A percentile compares a stretch with the other conserved stretches of the same genome.
Conservation (phyloP, 1,284 basidiomycete genomes). For the Coniferiporia sulphurascens region DNA sequence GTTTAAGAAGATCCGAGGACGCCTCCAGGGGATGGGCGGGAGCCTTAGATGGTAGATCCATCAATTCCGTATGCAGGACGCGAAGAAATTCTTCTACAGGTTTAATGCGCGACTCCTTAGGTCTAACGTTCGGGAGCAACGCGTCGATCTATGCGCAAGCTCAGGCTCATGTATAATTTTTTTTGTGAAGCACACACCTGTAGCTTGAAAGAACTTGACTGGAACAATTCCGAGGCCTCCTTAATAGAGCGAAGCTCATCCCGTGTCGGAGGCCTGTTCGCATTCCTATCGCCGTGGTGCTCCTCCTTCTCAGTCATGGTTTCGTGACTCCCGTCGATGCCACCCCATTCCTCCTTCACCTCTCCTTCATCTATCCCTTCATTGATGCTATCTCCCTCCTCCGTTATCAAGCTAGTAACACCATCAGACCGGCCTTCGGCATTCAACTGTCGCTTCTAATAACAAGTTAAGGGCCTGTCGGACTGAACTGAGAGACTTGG, state of each 20-base stretch:
- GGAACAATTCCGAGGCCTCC: conserved; percentile 74
- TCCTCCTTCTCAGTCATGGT: conserved; percentile 1
- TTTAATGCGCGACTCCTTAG: conserved; percentile 51
- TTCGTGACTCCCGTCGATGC: conserved; percentile 10
- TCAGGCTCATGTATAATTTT: conserved; percentile 18
- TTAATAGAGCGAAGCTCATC: conserved; percentile 75
- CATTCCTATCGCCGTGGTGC: conserved; percentile 21
- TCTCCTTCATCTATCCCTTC: conserved; percentile 28
- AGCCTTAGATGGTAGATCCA: conserved; percentile 48
- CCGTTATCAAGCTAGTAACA: neutral
- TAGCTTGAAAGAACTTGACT: conserved; percentile 81
- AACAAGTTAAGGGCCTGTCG: neutral
- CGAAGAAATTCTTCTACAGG: conserved; percentile 63
- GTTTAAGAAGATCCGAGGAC: conserved; percentile 46
- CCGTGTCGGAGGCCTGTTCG: conserved; percentile 53
- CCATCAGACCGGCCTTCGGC: neutral
- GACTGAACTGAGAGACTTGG: neutral
- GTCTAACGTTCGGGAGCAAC: conserved; percentile 73
- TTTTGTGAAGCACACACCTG: conserved; percentile 41
- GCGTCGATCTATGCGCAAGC: conserved; percentile 62
- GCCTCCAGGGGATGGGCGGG: conserved; percentile 66
- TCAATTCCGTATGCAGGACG: conserved; percentile 55
- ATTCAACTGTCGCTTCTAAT: neutral
- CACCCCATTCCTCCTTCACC: conserved; percentile 28
- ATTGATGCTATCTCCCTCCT: conserved; percentile 6